Percentiles rank a stretch among this genome's conserved stretches.
These are phyloP conservation scores for Blepharisma stoltei DNA, from an alignment of 73 alveolate genomes.

Conservation along the genomic window DNA sequence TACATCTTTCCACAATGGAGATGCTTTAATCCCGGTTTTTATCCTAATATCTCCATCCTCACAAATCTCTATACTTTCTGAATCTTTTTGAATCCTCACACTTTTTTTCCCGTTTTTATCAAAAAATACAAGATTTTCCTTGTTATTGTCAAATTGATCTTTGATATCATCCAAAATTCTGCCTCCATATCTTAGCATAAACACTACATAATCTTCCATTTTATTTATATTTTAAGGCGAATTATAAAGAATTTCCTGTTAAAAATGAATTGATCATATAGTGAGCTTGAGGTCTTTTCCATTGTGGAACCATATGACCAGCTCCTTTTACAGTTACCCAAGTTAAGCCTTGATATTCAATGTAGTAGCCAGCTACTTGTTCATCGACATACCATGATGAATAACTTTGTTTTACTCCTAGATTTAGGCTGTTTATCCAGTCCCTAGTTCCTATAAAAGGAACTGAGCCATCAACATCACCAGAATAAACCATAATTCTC, in stretches of 20 bases:
- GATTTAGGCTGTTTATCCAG: constrained; percentile 45
- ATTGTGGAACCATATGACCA: constrained; percentile 99
- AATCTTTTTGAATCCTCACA: constrained; percentile 6
- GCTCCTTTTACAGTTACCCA: constrained; percentile 71
- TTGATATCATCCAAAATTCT: too few species aligned
- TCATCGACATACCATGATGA: constrained; percentile 35
- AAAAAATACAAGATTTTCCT: too few species aligned
- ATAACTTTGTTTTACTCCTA: constrained; percentile 35
- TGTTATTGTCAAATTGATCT: too few species aligned
- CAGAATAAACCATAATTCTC: constrained; percentile 43
- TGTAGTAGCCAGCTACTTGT: constrained; percentile 39
- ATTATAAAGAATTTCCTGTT: too few species aligned
- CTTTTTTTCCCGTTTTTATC: too few species aligned
- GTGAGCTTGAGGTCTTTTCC: constrained; percentile 32
- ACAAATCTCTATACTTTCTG: constrained; percentile 51
- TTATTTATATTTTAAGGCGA: too few species aligned
- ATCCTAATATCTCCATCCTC: constrained; percentile 71
- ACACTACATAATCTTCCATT: too few species aligned
- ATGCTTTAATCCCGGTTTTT: constrained; percentile 70
- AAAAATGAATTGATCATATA: too few species aligned
- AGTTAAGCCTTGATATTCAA: constrained; percentile 45
- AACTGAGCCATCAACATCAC: constrained; percentile 61
- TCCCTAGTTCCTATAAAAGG: constrained; percentile 61
- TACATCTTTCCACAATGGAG: constrained; percentile 83
- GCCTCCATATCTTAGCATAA: too few species aligned